Evolutionary conservation across 2,329 filamentous ascomycete genomes (phyloP).

Genomic region (Lecanosticta acicola): DNA sequence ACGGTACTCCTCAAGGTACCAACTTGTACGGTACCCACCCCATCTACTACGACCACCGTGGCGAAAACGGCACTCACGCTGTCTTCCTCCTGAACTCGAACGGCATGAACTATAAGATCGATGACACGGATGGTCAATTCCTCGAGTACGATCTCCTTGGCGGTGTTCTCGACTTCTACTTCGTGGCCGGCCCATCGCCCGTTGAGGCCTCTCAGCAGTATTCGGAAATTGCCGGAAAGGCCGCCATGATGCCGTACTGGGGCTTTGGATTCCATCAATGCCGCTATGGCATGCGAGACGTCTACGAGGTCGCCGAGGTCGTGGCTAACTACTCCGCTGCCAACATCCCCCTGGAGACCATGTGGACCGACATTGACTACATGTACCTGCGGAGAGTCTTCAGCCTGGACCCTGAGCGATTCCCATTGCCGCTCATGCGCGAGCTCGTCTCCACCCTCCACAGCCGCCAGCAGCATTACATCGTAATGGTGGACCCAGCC

Average conservation of each 20-base stretch:
- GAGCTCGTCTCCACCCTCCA: constrained; percentile 57
- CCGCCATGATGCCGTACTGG: constrained; percentile 50
- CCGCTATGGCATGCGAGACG: constrained; percentile 49
- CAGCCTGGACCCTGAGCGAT: constrained; percentile 59
- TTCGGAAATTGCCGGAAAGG: constrained; percentile 45
- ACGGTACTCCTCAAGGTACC: constrained; percentile 51
- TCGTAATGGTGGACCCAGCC: constrained; percentile 70
- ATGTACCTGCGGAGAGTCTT: constrained; percentile 52
- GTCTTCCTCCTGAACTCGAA: constrained; percentile 69
- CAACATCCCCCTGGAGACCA: constrained; percentile 62
- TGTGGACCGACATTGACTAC: constrained; percentile 56
- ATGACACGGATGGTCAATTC: constrained; percentile 60
- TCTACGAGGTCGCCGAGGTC: constrained; percentile 60
- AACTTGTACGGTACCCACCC: constrained; percentile 72
- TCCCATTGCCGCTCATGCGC: constrained; percentile 57
- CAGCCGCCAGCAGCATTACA: constrained; percentile 31
- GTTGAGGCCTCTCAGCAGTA: constrained; percentile 47
- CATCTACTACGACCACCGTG: constrained; percentile 68
- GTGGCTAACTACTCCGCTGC: constrained; percentile 60
- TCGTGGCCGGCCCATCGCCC: constrained; percentile 45
- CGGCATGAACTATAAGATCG: constrained; percentile 70
- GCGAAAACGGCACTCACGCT: constrained; percentile 50
- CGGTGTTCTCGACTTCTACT: constrained; percentile 64
- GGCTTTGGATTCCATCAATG: constrained; percentile 50
- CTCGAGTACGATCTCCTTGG: constrained; percentile 76